phyloP scores from a whole-genome alignment of 2,329 filamentous ascomycete species.

The Ramularia collo-cygni region DNA sequence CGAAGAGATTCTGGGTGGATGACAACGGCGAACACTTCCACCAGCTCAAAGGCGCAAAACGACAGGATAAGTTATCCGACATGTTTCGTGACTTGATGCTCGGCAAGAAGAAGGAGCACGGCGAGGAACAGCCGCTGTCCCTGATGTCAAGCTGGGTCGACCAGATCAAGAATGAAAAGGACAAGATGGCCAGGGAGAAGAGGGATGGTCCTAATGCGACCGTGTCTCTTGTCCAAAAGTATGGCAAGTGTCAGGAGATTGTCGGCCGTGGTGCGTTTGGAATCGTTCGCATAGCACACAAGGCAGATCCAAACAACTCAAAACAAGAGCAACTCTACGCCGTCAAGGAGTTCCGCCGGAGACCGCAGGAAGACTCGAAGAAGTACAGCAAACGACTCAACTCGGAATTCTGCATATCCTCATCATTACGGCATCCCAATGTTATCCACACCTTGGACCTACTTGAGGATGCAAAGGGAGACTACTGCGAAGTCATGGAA shows the following conservation, averaged over 20 bases:
- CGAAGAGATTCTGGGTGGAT: slow-evolving; percentile 49
- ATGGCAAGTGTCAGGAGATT: slow-evolving; percentile 96
- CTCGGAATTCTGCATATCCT: slow-evolving; percentile 97
- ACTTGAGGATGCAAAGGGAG: slow-evolving; percentile 90
- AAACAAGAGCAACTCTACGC: slow-evolving; percentile 85
- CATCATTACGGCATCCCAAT: slow-evolving; percentile 90
- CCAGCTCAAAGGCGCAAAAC: slow-evolving; percentile 77
- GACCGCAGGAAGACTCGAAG: slow-evolving; percentile 89
- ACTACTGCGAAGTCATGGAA: slow-evolving; percentile 99
- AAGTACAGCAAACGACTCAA: slow-evolving; percentile 97
- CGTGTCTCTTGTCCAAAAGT: slow-evolving; percentile 84
- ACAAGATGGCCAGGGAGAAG: slow-evolving; percentile 65
- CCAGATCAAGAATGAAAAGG: slow-evolving; percentile 81
- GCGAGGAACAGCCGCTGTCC: slow-evolving; percentile 73
- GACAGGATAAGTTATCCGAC: slow-evolving; percentile 90
- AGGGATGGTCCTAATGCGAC: slow-evolving; percentile 68
- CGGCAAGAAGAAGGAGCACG: slow-evolving; percentile 70
- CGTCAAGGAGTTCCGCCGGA: slow-evolving; percentile 94
- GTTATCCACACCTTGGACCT: slow-evolving; percentile 97
- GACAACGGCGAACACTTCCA: slow-evolving; percentile 74
- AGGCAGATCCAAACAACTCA: slow-evolving; percentile 72
- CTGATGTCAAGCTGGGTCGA: slow-evolving; percentile 96
- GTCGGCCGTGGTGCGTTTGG: slow-evolving; percentile 95
- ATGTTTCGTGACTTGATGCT: slow-evolving; percentile 79
- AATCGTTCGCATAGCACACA: slow-evolving; percentile 95